These are phyloP conservation scores for Rauvolfia tetraphylla DNA, from an alignment of 257 asterid species.

Conservation along the genomic window DNA sequence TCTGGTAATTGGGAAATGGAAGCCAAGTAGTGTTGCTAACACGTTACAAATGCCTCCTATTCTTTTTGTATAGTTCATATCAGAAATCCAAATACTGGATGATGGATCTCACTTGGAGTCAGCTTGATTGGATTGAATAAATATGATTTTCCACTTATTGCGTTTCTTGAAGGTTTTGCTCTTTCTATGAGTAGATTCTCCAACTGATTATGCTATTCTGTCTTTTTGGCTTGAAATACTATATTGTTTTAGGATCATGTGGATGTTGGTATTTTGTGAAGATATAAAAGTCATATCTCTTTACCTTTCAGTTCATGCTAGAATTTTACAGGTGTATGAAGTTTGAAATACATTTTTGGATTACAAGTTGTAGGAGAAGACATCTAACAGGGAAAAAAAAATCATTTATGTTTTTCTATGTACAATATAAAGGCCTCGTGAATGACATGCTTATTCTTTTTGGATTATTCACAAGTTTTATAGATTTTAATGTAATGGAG, in stretches of 20 bases:
- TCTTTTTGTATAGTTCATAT: no score
- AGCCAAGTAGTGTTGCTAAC: no score
- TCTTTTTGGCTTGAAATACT: neutral
- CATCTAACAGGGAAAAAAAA: neutral
- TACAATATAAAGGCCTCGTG: no score
- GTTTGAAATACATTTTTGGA: neutral
- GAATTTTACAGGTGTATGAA: neutral
- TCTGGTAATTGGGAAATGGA: neutral
- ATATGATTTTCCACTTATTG: neutral
- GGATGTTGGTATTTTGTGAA: neutral
- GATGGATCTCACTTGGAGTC: no score
- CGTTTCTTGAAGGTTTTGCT: neutral
- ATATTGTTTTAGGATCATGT: neutral
- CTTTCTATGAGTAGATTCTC: neutral
- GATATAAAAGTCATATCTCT: neutral
- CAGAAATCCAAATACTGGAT: no score
- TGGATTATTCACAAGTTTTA: no score
- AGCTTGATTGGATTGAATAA: neutral
- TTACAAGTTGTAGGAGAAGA: neutral
- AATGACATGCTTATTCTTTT: no score
- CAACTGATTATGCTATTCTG: neutral
- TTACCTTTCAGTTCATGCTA: neutral
- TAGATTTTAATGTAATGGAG: no score
- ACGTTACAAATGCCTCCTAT: neutral
- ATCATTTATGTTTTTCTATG: no score